These are phyloP conservation scores for Gossypium aridum DNA, from an alignment of 441 rosid species.

Conservation along the genomic window DNA sequence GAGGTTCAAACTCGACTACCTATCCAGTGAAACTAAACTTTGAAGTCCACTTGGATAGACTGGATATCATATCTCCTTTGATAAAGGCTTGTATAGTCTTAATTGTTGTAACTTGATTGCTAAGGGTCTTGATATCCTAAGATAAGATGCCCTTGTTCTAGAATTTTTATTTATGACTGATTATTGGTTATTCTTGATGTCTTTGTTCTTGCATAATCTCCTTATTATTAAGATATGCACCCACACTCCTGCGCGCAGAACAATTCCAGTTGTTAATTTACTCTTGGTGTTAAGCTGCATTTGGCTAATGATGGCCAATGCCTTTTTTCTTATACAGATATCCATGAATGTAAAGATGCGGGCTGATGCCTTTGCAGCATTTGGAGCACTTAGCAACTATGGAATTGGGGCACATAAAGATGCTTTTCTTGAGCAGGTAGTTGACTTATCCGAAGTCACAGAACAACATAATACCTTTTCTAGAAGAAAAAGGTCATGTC, in stretches of 20 bases:
- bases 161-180: not conserved
- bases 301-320: not conserved
- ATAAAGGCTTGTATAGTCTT: not conserved
- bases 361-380: conserved; percentile 82
- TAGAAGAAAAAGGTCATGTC: not conserved
- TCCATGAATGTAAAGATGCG: conserved; percentile 83
- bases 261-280: conserved; percentile 1
- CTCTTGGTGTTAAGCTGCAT: conserved; percentile 7
- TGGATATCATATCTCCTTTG: not conserved
- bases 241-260: not conserved
- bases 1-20: not conserved
- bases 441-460: not conserved
- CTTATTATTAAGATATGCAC: not conserved
- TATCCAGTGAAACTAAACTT: not conserved
- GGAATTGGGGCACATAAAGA: conserved; percentile 66
- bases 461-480: not conserved
- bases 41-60: not conserved
- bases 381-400: conserved; percentile 80
- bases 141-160: not conserved
- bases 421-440: conserved; percentile 89
- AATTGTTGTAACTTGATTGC: not conserved
- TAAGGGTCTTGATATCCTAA: not conserved
- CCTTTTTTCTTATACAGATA: conserved; percentile 37
- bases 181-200: not conserved
- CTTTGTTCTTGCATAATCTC: not conserved